Evolutionary conservation across 257 asterid genomes (phyloP).

Genomic region (Solanum chmielewskii): DNA sequence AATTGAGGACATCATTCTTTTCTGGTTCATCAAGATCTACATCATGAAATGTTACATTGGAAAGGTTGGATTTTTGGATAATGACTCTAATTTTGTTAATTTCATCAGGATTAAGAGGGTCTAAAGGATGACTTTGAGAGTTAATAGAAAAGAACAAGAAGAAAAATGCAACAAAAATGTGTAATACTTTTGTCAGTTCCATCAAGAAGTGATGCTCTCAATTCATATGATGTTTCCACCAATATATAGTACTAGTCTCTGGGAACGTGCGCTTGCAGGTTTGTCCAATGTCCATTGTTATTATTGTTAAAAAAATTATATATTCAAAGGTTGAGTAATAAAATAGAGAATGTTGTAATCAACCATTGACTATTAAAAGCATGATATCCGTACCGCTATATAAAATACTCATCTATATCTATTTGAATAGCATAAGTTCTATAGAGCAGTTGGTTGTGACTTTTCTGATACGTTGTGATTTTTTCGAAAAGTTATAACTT

Average conservation of each 20-base stretch:
- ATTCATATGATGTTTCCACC: not conserved
- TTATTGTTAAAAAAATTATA: no score
- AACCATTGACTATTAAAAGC: no score
- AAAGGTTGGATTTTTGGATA: not conserved
- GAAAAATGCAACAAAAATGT: not conserved
- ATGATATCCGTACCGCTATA: no score
- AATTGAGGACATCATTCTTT: slow-evolving; percentile 37
- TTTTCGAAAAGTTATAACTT: no score
- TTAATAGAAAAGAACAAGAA: not conserved
- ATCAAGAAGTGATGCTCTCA: not conserved
- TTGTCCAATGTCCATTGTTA: no score
- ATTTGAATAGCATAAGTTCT: no score
- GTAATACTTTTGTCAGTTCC: not conserved
- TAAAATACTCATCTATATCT: no score
- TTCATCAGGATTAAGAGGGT: slow-evolving; percentile 52
- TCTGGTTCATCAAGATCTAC: slow-evolving; percentile 11
- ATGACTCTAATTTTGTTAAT: slow-evolving; percentile 22
- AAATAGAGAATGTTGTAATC: no score
- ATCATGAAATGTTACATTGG: not conserved
- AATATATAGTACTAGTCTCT: not conserved
- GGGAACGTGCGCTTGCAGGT: no score
- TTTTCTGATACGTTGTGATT: no score
- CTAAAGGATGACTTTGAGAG: slow-evolving; percentile 41
- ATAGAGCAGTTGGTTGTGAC: no score
- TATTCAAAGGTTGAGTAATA: no score